Percentiles rank a stretch among this genome's conserved stretches.
Evolutionary conservation across 352 stramenopile genomes (phyloP).

Genomic region (Phytophthora podocarpi): DNA sequence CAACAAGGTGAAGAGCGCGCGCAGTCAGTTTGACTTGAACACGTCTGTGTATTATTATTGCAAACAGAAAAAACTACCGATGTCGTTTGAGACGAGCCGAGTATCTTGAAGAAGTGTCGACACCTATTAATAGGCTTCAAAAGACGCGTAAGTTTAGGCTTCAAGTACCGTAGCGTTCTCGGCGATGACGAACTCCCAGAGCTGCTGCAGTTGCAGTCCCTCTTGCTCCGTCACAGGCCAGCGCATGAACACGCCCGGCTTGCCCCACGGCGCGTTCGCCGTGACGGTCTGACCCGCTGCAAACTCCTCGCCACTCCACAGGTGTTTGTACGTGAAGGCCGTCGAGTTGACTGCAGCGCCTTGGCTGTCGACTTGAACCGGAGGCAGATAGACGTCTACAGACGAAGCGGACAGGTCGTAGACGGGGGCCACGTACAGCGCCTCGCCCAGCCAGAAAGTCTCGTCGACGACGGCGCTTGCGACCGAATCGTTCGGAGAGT

Average conservation of each 20-base stretch:
- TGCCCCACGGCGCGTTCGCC: constrained; percentile 23
- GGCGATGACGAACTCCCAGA: constrained; percentile 26
- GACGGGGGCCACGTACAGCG: constrained; percentile 33
- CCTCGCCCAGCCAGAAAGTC: constrained; percentile 33
- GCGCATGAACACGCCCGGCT: constrained; percentile 31
- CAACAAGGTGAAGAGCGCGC: no score
- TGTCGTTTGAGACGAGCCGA: neutral
- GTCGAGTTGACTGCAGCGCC: constrained; percentile 22
- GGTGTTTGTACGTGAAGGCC: constrained; percentile 20
- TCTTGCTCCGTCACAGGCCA: constrained; percentile 33
- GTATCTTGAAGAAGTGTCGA: constrained; percentile 1
- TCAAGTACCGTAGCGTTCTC: constrained; percentile 21
- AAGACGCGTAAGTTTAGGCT: no score
- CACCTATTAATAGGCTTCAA: no score
- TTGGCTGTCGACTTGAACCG: constrained; percentile 28
- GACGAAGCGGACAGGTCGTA: constrained; percentile 28
- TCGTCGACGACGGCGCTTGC: constrained; percentile 26
- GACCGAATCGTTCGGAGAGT: constrained; percentile 25
- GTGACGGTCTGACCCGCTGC: constrained; percentile 21
- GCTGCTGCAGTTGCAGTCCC: constrained; percentile 25
- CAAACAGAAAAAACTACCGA: no score
- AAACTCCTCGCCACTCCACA: constrained; percentile 28
- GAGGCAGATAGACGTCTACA: constrained; percentile 31
- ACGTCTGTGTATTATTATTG: no score
- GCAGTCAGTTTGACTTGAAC: no score